Base-by-base conservation (phyloP, 2,329 filamentous ascomycete species). In the Exophiala bonariae region DNA sequence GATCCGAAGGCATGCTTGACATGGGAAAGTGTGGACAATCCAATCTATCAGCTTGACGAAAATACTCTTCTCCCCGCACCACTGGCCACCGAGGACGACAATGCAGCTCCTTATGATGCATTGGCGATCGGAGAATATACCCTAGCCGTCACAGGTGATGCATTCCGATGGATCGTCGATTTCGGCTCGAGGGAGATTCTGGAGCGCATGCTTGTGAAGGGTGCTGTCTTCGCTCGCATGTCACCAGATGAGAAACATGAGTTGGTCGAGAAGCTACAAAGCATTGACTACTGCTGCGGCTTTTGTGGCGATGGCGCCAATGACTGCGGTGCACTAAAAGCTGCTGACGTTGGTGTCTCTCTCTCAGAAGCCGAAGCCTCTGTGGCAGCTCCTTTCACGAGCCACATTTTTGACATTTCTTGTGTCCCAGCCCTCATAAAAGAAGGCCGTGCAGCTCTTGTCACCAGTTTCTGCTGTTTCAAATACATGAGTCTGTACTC, bases 401-500 rank as follows among this genome's bases (percentile, higher is more conserved):
- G 89, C 46, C 83, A 91, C 28, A 78, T 96, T 14, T 99, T 99
- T 64, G 93, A 99, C 65, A 97, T 99, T 60, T 87, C 87, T 10
- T 99, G 93, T 66, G 92, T 99, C 3, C 86, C 92, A 6, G 85
- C 92, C 61, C 85, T 99, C 55, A 97, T 99, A 53, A 84, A 90
- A 57, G 93, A 99, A 74, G 93, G 93, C 16, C 84, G 95, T 54
- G 92, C 92, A 16, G 89, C 95, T 26, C 78, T 99, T 26, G 91
- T 97, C n/a, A 99, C 93, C 10, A 96, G 90, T 68, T 99, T 99
- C 73, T 95, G 89, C 72, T 99, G 93, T 73, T 99, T 99, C 79
- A 99, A 97, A 74, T 99, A 95, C 71, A 99, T 99, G 95, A 95
- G 88, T 60, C 72, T 99, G 56, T 99, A 99, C 74, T 97, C 91